Conservation (phyloP, 106 monocot species). For the Iris macrosiphon region DNA sequence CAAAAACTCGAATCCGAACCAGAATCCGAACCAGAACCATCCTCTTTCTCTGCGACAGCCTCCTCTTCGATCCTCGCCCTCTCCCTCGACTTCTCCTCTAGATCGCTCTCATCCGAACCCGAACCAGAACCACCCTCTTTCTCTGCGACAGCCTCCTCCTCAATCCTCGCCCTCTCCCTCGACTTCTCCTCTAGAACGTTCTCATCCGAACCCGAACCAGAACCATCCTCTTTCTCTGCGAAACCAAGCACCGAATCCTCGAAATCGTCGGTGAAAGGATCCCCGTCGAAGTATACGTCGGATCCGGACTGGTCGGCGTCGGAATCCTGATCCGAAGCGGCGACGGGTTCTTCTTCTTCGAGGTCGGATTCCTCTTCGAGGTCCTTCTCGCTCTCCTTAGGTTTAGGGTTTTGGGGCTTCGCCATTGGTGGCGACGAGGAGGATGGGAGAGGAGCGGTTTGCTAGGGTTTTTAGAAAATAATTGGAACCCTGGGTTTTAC, state of each 20-base stretch:
- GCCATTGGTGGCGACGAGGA: conserved; percentile 7
- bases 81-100: conserved; percentile 62
- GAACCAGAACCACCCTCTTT: no score
- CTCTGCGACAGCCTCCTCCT: conserved; percentile 64
- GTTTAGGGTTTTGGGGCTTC: conserved; percentile 6
- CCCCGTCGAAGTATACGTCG: conserved; percentile 43
- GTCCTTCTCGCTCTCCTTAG: conserved; percentile 7
- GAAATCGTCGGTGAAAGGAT: conserved; percentile 71
- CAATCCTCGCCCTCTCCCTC: conserved; percentile 36
- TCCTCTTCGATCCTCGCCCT: conserved; percentile 48
- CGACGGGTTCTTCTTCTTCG: background rate
- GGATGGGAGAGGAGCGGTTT: background rate
- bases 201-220: no score
- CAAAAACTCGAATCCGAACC: no score
- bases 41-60: conserved; percentile 62
- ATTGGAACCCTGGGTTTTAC: conserved; percentile 6
- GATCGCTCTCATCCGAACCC: conserved; percentile 66
- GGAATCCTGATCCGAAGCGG: background rate
- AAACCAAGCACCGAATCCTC: conserved; percentile 16
- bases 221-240: conserved; percentile 20
- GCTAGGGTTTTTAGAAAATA: background rate
- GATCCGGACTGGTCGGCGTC: conserved; percentile 29
- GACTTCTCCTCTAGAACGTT: conserved; percentile 69
- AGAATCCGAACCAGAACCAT: conserved; percentile 22
- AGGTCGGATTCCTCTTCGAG: background rate